A percentile compares a stretch with the other conserved stretches of the same genome.
These are phyloP conservation scores for Dendrobium huoshanense DNA, from an alignment of 106 monocot genomes.

Conservation along the genomic window DNA sequence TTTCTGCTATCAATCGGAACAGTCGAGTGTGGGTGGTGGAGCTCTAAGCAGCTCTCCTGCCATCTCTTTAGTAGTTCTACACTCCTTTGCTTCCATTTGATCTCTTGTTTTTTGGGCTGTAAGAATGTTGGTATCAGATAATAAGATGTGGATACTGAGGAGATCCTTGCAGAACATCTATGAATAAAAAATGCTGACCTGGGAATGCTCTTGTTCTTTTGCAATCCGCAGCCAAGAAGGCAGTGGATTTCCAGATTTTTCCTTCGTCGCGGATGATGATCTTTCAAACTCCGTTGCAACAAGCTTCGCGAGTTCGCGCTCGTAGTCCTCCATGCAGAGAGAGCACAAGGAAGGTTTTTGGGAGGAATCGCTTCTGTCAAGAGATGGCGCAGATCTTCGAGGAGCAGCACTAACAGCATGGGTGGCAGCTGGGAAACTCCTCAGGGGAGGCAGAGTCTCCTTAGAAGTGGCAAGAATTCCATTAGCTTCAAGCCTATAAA, in stretches of 20 bases:
- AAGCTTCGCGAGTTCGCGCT: constrained; percentile 48
- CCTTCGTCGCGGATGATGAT: constrained; percentile 24
- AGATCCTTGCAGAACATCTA: not conserved
- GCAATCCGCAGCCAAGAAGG: constrained; percentile 73
- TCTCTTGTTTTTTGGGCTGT: constrained; percentile 28
- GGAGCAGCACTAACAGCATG: no score
- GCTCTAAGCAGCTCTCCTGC: constrained; percentile 26
- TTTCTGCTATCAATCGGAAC: not conserved
- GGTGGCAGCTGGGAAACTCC: not conserved
- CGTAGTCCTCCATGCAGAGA: constrained; percentile 43
- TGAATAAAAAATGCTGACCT: constrained; percentile 21
- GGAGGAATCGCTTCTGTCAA: not conserved
- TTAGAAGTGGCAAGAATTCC: not conserved
- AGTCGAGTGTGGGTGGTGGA: constrained; percentile 14
- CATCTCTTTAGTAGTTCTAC: constrained; percentile 49
- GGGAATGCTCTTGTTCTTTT: constrained; percentile 9
- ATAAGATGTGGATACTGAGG: not conserved
- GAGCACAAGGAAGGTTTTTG: constrained; percentile 19
- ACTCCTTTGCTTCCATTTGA: not conserved
- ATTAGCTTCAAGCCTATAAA: not conserved
- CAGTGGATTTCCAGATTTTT: constrained; percentile 15
- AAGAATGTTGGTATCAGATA: not conserved
- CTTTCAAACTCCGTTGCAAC: constrained; percentile 45
- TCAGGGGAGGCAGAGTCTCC: not conserved
- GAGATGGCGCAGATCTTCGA: not conserved